Conservation (phyloP, 176 grass and related monocot species). For the Aegilops bicornis region DNA sequence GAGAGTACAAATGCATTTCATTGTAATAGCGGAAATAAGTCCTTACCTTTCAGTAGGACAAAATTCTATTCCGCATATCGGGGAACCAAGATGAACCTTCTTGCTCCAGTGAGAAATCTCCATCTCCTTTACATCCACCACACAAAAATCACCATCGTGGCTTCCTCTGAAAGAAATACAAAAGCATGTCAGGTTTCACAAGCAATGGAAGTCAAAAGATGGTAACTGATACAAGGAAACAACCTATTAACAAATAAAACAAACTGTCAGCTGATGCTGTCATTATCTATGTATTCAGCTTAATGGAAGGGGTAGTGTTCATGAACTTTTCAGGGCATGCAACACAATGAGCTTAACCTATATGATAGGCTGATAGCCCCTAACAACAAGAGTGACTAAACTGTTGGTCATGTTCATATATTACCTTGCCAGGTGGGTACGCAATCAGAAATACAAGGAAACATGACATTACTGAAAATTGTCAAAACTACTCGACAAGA, state of each 20-base stretch:
- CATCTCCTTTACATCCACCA: constrained; percentile 88
- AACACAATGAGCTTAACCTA: not conserved
- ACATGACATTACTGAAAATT: not conserved
- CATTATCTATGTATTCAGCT: not conserved
- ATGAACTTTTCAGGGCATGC: not conserved
- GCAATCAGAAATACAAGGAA: not conserved
- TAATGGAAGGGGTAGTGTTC: not conserved
- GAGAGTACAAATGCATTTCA: not conserved
- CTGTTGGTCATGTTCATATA: not conserved
- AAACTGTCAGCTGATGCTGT: not conserved
- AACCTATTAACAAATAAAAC: constrained; percentile 11
- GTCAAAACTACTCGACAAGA: not conserved
- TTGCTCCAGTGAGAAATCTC: constrained; percentile 88
- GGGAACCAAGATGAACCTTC: constrained; percentile 77
- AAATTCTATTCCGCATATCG: constrained; percentile 68
- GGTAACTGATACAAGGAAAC: not conserved
- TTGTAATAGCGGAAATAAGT: not conserved
- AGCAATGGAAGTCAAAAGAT: constrained; percentile 16
- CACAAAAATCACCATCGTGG: constrained; percentile 84
- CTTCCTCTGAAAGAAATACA: constrained; percentile 61
- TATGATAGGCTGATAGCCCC: not conserved
- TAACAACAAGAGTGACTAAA: not conserved
- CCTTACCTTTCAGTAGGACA: constrained; percentile 89
- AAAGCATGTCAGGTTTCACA: not conserved
- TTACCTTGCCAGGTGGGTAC: not conserved